These are phyloP conservation scores for Fusarium subglutinans DNA, from an alignment of 2,329 filamentous ascomycete genomes.

Conservation along the genomic window DNA sequence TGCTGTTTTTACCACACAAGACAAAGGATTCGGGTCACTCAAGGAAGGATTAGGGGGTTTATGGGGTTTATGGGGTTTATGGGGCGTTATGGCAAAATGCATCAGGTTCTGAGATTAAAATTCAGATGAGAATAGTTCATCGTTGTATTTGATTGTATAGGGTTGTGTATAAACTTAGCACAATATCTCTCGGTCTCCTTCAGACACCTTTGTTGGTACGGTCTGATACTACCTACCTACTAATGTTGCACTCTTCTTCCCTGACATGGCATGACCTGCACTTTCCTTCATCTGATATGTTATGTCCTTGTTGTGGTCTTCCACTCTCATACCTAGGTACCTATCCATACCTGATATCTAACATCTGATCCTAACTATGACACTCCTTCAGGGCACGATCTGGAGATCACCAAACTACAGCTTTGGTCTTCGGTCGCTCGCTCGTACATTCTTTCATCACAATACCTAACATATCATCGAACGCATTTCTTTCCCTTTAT, in stretches of 20 bases:
- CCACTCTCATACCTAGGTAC: not conserved
- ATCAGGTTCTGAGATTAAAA: conserved; percentile 40
- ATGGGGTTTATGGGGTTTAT: conserved; percentile 31
- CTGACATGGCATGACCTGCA: not conserved
- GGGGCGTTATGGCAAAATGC: conserved; percentile 40
- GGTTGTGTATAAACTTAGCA: conserved; percentile 6
- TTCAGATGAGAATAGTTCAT: conserved; percentile 31
- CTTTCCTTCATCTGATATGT: not conserved
- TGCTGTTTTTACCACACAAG: conserved; percentile 16
- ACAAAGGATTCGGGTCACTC: conserved; percentile 32
- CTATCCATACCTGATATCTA: not conserved
- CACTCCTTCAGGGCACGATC: no score
- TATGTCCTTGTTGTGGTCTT: not conserved
- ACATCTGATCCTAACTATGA: not conserved
- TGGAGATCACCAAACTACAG: not conserved
- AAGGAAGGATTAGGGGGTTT: conserved; percentile 18
- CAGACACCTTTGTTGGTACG: not conserved
- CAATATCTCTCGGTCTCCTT: not conserved
- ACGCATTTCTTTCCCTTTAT: not conserved
- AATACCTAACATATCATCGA: not conserved
- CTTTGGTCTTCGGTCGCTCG: not conserved
- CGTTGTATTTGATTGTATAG: conserved; percentile 22
- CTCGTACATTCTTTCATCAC: conserved; percentile 7
- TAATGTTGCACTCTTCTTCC: not conserved
- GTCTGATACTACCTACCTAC: not conserved